Base-by-base conservation (phyloP, 1,284 basidiomycete species). In the Apiotrichum sp. region DNA sequence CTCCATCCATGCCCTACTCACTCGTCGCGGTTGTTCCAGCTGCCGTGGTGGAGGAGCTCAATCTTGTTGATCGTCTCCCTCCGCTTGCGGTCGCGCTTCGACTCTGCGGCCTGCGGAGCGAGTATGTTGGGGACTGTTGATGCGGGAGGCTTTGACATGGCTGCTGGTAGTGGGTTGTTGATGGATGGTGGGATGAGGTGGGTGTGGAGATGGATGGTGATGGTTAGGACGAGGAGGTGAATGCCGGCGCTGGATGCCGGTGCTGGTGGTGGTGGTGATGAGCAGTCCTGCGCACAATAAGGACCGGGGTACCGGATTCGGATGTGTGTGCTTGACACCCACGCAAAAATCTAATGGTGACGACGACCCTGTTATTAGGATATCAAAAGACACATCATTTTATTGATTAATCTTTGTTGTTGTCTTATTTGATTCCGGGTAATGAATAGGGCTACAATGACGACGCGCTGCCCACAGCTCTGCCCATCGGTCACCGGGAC, bases 11-110 rank as follows among this genome's bases (percentile, higher is more conserved):
- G 22, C 22, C 22, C 7, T 2, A 71, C 77, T 67, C 65, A 80
- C 78, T 77, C 69, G 57, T 80, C 79, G 32, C 78, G 61, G 29
- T 72, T 71, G 32, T 73, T 69, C 65, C 78, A 75, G 55, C 73
- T 76, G 45, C 79, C 77, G 22, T 76, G 74, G 57, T 79, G 77
- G 33, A 79, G 68, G 35, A 75, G 66, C 62, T 79, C 75, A 32
- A 81, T 77, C 63, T 78, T 77, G 59, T 79, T 79, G 53, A 79
- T 74, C 47, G 78, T 78, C 58, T 80, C 78, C 34, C 79, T 63
- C 44, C 79, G 62, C 61, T 79, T 78, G 65, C 77, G 74, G 62
- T 80, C 78, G n/a, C 78, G 69, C 65, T 80, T 80, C 47, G 68
- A 74, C 63, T 77, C 74, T 5, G 65, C 52, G 40, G 64, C 60